Evolutionary conservation across 75 land plant genomes (phyloP).

Genomic region (Cryptomeria japonica): DNA sequence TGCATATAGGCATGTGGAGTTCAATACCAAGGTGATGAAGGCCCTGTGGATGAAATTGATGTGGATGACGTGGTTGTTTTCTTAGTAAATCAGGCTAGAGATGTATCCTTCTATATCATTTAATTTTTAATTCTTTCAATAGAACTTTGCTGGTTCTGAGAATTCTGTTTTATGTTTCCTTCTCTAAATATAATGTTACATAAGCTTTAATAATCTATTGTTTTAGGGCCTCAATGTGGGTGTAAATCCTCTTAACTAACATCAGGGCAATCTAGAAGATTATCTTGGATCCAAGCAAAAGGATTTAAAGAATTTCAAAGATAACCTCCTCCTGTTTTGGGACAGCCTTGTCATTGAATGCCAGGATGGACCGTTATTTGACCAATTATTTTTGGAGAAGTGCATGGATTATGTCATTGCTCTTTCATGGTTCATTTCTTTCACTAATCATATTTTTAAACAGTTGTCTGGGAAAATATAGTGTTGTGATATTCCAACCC

Average conservation of each 20-base stretch:
- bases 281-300: conserved; percentile 69
- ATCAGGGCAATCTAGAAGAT: conserved; percentile 84
- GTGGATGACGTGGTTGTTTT: conserved; percentile 91
- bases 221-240: neutral
- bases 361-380: conserved; percentile 92
- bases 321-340: conserved; percentile 79
- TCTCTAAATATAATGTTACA: neutral
- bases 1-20: conserved; percentile 87
- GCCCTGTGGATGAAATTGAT: conserved; percentile 65
- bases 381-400: conserved; percentile 75
- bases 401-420: conserved; percentile 94
- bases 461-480: neutral
- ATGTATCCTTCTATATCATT: conserved; percentile 53
- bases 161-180: neutral
- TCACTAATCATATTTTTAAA: conserved; percentile 2
- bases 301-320: conserved; percentile 84
- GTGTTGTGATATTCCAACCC: neutral
- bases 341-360: conserved; percentile 81
- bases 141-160: neutral
- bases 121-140: neutral
- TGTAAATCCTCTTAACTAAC: conserved; percentile 23
- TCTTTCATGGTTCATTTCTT: conserved; percentile 72
- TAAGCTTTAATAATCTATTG: neutral
- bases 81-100: conserved; percentile 70
- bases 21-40: conserved; percentile 57